A percentile compares a stretch with the other conserved stretches of the same genome.
Conservation (phyloP, 2,329 filamentous ascomycete species). For the Hypoxylon sp. region DNA sequence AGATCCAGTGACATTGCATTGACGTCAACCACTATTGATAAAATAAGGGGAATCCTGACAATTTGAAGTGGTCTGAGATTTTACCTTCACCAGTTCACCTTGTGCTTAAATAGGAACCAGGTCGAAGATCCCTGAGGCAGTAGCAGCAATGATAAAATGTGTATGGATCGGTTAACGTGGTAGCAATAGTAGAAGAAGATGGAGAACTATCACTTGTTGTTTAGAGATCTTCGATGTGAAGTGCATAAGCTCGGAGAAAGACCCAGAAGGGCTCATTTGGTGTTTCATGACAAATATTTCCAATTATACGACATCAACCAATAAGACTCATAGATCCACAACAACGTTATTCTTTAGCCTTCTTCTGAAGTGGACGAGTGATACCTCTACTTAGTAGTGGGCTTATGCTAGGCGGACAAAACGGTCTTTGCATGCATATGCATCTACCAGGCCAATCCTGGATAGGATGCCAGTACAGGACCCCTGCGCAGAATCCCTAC, state of each 20-base stretch:
- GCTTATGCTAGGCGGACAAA: background rate
- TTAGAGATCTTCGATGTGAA: background rate
- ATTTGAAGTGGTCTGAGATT: background rate
- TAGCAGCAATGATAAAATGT: background rate
- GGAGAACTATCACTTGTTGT: background rate
- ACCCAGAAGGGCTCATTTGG: background rate
- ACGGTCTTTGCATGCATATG: constrained; percentile 3
- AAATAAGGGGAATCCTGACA: background rate
- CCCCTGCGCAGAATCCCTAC: constrained; percentile 9
- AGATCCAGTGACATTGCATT: background rate
- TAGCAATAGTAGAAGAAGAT: background rate
- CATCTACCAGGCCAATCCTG: background rate
- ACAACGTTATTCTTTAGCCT: background rate
- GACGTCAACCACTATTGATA: background rate
- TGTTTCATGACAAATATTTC: constrained; percentile 10
- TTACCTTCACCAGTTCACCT: background rate
- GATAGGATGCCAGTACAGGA: background rate
- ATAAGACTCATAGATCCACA: background rate
- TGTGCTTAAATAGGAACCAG: background rate
- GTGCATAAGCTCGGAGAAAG: background rate
- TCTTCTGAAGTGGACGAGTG: background rate
- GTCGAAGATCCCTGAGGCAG: background rate
- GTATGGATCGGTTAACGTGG: background rate
- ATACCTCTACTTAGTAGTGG: constrained; percentile 3
- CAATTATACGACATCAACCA: background rate